These are phyloP conservation scores for Craterostigma plantagineum DNA, from an alignment of 257 asterid species.

Conservation along the genomic window DNA sequence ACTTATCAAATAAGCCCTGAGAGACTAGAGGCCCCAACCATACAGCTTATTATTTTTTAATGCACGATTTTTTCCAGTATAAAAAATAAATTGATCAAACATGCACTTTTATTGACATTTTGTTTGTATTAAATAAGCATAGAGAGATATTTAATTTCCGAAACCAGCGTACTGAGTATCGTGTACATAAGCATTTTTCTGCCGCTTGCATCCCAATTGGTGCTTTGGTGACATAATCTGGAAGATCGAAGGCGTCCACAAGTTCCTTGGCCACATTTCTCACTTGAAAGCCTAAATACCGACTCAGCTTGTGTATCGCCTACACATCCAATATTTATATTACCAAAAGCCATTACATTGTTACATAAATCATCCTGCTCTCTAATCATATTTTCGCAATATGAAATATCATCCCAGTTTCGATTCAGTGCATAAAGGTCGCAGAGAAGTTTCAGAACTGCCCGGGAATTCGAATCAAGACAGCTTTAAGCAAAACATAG, in stretches of 20 bases:
- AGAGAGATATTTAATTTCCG: not conserved
- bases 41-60: too few species aligned
- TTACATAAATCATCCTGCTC: too few species aligned
- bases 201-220: constrained; percentile 26
- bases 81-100: too few species aligned
- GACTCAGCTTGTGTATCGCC: constrained; percentile 94
- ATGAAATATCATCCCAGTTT: constrained; percentile 93
- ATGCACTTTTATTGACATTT: too few species aligned
- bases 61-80: too few species aligned
- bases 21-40: too few species aligned
- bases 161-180: constrained; percentile 1
- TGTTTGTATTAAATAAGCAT: too few species aligned
- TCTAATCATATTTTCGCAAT: too few species aligned
- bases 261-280: constrained; percentile 68
- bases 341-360: constrained; percentile 1
- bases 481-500: constrained; percentile 29
- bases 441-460: constrained; percentile 69
- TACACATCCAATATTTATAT: constrained; percentile 16
- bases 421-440: constrained; percentile 89
- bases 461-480: constrained; percentile 54
- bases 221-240: constrained; percentile 81
- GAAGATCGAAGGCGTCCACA: constrained; percentile 86
- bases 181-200: constrained; percentile 6
- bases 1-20: too few species aligned
- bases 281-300: constrained; percentile 76